phyloP scores from a whole-genome alignment of 345 rosid genomes.

The Citrus inodora region DNA sequence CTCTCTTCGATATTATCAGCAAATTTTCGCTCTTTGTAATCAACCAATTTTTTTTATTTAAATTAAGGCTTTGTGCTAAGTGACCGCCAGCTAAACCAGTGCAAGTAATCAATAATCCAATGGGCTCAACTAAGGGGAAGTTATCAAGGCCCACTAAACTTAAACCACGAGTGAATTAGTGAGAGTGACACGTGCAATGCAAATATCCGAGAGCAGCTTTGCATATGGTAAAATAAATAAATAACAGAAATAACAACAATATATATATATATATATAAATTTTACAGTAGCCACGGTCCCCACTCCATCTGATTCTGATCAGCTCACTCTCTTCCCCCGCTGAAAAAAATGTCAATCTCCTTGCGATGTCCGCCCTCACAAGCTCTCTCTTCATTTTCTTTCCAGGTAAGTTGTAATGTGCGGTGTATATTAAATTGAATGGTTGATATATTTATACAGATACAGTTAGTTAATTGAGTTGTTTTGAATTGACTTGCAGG shows the following conservation, averaged over 20 bases:
- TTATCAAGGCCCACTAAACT: too few species aligned
- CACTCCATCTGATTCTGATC: not conserved
- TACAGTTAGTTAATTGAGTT: not conserved
- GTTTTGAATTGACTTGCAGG: slow-evolving; percentile 31
- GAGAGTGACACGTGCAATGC: not conserved
- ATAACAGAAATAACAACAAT: not conserved
- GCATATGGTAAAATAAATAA: not conserved
- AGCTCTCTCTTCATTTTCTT: slow-evolving; percentile 40
- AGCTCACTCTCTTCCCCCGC: not conserved
- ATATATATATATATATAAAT: not conserved
- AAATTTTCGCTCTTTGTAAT: too few species aligned
- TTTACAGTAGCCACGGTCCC: not conserved
- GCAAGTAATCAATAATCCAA: too few species aligned
- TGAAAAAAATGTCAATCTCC: slow-evolving; percentile 49
- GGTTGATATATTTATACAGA: not conserved
- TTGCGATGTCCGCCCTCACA: slow-evolving; percentile 79
- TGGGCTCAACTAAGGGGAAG: too few species aligned
- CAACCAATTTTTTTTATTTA: too few species aligned
- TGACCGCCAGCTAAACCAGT: too few species aligned
- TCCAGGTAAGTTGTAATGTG: slow-evolving; percentile 24
- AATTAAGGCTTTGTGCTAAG: too few species aligned
- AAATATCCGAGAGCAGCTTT: not conserved
- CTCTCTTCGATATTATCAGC: not conserved
- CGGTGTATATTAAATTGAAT: too few species aligned
- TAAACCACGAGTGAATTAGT: not conserved